These are phyloP conservation scores for Inosperma sp. DNA, from an alignment of 768 basidiomycete species.

Conservation along the genomic window DNA sequence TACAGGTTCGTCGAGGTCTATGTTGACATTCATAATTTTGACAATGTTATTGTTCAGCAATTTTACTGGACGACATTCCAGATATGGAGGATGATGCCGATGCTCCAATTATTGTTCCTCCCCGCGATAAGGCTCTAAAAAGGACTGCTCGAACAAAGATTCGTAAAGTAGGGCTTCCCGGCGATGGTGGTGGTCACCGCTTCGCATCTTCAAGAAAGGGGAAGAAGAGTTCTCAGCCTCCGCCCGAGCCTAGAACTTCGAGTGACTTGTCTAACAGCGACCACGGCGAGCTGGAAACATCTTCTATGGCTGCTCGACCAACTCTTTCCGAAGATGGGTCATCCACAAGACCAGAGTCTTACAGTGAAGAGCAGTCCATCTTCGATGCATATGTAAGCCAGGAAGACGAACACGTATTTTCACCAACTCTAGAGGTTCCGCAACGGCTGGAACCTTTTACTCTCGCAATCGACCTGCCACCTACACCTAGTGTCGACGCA, in stretches of 20 bases:
- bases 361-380: constrained; percentile 76
- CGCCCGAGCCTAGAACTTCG: constrained; percentile 52
- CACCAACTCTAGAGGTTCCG: constrained; percentile 20
- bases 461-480: constrained; percentile 15
- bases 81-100: constrained; percentile 78
- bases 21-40: constrained; percentile 16
- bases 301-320: constrained; percentile 31
- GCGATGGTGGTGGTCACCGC: constrained; percentile 79
- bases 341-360: constrained; percentile 64
- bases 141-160: constrained; percentile 94
- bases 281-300: constrained; percentile 50
- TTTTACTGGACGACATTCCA: constrained; percentile 62
- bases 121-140: constrained; percentile 83
- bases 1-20: constrained; percentile 56
- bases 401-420: constrained; percentile 41
- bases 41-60: constrained; percentile 36
- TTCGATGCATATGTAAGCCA: constrained; percentile 75
- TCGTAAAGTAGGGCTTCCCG: constrained; percentile 73
- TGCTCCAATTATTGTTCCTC: constrained; percentile 85
- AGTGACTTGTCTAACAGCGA: constrained; percentile 72
- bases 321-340: constrained; percentile 47
- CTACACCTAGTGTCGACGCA: constrained; percentile 9
- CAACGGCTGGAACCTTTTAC: constrained; percentile 17
- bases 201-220: constrained; percentile 54
- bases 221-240: constrained; percentile 25